Evolutionary conservation across 1,284 basidiomycete species (phyloP).

Genomic region (Fistulinella staudtii): DNA sequence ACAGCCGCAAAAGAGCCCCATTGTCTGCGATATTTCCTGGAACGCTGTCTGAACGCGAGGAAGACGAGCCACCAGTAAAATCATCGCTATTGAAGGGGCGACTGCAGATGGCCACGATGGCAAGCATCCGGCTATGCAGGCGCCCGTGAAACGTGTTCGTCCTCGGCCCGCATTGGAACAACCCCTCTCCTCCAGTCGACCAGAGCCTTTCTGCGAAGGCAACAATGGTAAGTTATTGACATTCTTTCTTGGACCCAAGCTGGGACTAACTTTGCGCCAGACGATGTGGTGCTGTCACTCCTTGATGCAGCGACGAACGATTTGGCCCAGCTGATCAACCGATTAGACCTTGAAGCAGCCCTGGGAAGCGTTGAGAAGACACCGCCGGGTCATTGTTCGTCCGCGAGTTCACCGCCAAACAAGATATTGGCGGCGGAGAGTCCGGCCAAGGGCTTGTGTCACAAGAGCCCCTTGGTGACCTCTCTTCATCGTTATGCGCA

Average conservation of each 20-base stretch:
- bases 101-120: conserved; percentile 46
- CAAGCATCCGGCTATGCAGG: conserved; percentile 30
- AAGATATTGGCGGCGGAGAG: conserved; percentile 32
- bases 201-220: conserved; percentile 51
- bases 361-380: conserved; percentile 53
- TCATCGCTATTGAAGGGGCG: conserved; percentile 49
- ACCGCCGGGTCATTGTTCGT: conserved; percentile 33
- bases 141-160: conserved; percentile 50
- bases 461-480: conserved; percentile 45
- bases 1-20: conserved; percentile 46
- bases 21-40: conserved; percentile 50
- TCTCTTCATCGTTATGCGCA: conserved; percentile 62
- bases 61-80: conserved; percentile 10
- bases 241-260: conserved; percentile 9
- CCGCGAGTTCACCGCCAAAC: not conserved
- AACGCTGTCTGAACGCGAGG: conserved; percentile 17
- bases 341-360: conserved; percentile 70
- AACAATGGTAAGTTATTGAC: conserved; percentile 39
- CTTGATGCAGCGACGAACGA: conserved; percentile 75
- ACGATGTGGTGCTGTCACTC: conserved; percentile 58
- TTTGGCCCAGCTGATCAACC: conserved; percentile 68
- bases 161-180: conserved; percentile 65
- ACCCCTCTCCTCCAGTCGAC: conserved; percentile 45
- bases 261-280: conserved; percentile 9
- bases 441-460: conserved; percentile 38